phyloP scores from a whole-genome alignment of 306 rosid genomes.

The Trifolium repens region DNA sequence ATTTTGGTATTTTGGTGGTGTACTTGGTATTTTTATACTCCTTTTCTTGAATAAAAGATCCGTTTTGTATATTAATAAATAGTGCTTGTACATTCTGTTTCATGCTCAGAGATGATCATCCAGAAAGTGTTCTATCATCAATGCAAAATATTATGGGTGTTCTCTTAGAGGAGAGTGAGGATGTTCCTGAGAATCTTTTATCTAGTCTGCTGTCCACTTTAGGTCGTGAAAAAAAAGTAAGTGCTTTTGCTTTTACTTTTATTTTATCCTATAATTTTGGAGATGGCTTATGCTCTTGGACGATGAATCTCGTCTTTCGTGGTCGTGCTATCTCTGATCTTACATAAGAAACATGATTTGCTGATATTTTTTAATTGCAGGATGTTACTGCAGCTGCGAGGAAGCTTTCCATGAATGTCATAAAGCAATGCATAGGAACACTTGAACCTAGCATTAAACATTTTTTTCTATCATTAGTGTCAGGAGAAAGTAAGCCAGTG shows the following conservation, averaged over 20 bases:
- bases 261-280: constrained; percentile 5
- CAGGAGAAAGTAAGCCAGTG: constrained; percentile 69
- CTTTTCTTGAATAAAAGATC: constrained; percentile 31
- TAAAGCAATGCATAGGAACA: constrained; percentile 73
- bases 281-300: constrained; percentile 35
- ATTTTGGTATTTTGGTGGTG: constrained; percentile 37
- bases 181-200: constrained; percentile 67
- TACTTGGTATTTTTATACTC: constrained; percentile 5
- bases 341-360: constrained; percentile 36
- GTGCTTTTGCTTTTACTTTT: constrained; percentile 40
- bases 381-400: constrained; percentile 76
- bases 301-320: constrained; percentile 10
- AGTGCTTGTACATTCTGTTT: constrained; percentile 37
- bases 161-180: constrained; percentile 96
- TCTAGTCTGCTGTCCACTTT: constrained; percentile 65
- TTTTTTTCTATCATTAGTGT: constrained; percentile 72
- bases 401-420: constrained; percentile 86
- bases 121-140: constrained; percentile 83
- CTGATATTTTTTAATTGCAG: constrained; percentile 59
- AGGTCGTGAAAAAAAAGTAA: constrained; percentile 80
- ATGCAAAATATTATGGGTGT: constrained; percentile 91
- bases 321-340: constrained; percentile 27
- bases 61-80: constrained; percentile 34
- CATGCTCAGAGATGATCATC: constrained; percentile 88
- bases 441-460: constrained; percentile 83